Evolutionary conservation across 371 early-diverging fungal genomes (phyloP), one percentile per base, ranked within the genome.

Genomic region (Rhizopus arrhizus): DNA sequence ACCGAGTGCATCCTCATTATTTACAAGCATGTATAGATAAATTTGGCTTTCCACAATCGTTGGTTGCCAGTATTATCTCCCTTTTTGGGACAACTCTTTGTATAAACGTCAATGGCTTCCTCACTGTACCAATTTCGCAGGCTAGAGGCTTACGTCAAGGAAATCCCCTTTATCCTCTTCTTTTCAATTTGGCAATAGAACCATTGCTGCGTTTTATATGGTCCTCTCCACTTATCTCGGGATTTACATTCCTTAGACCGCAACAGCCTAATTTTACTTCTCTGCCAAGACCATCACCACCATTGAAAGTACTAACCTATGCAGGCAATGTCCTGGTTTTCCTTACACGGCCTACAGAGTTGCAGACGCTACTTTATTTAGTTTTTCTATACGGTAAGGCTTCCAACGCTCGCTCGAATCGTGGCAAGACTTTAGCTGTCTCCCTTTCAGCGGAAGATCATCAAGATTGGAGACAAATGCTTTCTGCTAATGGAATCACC

Each of bases 131-230:
- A 10, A 13, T 51, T 8, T 3, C n/a, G 9, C 62, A 62, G 29
- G 11, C 3, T 11, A 28, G 52, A 16, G 62, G 62, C 28, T 45
- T 62, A 4, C 31, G 57, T 9, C 62, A 56, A 34, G 53, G 56
- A 2, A 51, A 57, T 28, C 62, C 62, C 3, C 43, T 62, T 0
- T 62, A 47, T 2, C 63, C 57, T 4, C 45, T 62, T n/a, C 38
- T 62, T 4, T 62, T 62, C 52, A 62, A 56, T 46, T 13, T 62
- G 12, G 62, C 62, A 43, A 52, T 62, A 31, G 62, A 56, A 38
- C 70, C 63, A 3, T 54, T 65, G 4, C 40, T 70, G 0, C 54
- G 43, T 0, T 33, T 49, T 8, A 15, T 42, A 22, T 22, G 22
- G 22, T 22, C 22, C 22, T 22, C 22, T 22, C 22, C 22, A 22